phyloP scores from a whole-genome alignment of 2,329 filamentous ascomycete genomes.

The Blumeria graminis region DNA sequence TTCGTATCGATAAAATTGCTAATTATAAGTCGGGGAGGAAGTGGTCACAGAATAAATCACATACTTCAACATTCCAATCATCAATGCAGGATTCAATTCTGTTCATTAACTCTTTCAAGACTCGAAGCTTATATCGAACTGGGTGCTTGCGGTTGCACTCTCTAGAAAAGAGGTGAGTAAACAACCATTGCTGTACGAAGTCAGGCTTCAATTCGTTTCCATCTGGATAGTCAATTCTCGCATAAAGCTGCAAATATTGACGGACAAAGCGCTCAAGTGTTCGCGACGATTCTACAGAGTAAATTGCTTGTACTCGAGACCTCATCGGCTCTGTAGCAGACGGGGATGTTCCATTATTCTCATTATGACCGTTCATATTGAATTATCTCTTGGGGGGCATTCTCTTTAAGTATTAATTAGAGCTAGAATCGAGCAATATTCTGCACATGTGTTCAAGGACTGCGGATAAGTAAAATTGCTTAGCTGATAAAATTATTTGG shows the following conservation, averaged over 20 bases:
- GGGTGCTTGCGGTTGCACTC: conserved; percentile 30
- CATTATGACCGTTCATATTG: no score
- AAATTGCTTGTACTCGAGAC: no score
- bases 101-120: conserved; percentile 48
- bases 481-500: no score
- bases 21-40: no score
- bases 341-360: no score
- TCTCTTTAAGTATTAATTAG: no score
- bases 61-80: conserved; percentile 74
- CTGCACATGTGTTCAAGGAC: no score
- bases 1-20: no score
- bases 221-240: conserved; percentile 37
- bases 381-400: no score
- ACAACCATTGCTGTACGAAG: conserved; percentile 41
- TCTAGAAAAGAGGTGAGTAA: conserved; percentile 36
- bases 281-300: conserved; percentile 6
- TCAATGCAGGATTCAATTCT: conserved; percentile 50
- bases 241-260: conserved; percentile 60
- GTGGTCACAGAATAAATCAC: conserved; percentile 15
- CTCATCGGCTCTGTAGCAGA: no score
- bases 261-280: conserved; percentile 32
- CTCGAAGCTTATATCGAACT: conserved; percentile 40
- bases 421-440: no score
- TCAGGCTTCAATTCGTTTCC: conserved; percentile 30
- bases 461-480: no score